Conservation (phyloP, 768 basidiomycete species). For the Boletus sensibilis region DNA sequence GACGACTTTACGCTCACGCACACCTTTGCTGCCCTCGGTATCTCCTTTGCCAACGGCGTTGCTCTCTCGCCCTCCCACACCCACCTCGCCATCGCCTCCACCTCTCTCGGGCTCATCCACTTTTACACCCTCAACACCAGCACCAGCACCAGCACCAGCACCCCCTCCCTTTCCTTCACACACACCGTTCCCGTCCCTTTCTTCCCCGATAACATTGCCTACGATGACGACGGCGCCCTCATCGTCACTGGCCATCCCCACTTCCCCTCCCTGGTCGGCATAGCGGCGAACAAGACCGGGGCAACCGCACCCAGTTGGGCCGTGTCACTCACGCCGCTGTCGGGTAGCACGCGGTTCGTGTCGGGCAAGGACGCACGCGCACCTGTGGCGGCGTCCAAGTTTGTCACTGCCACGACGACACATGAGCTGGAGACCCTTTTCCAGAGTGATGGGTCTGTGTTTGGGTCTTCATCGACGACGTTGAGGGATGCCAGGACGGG, state of each 20-base stretch:
- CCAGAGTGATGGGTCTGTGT: slow-evolving; percentile 68
- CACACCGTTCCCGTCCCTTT: slow-evolving; percentile 53
- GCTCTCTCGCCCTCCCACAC: slow-evolving; percentile 51
- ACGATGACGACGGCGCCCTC: slow-evolving; percentile 45
- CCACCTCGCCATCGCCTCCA: slow-evolving; percentile 58
- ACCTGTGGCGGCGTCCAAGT: slow-evolving; percentile 46
- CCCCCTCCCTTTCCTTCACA: slow-evolving; percentile 38
- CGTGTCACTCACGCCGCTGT: slow-evolving; percentile 39
- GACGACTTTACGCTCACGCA: slow-evolving; percentile 32
- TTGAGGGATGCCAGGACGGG: slow-evolving; percentile 51
- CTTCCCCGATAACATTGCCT: slow-evolving; percentile 60
- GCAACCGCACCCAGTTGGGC: slow-evolving; percentile 58
- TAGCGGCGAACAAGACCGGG: slow-evolving; percentile 45
- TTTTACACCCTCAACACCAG: slow-evolving; percentile 50
- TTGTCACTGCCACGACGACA: slow-evolving; percentile 36
- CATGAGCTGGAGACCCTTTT: slow-evolving; percentile 61
- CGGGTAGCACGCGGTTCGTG: neutral
- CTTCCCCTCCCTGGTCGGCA: slow-evolving; percentile 48
- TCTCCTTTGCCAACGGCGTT: slow-evolving; percentile 71
- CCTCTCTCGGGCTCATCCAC: slow-evolving; percentile 44
- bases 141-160: slow-evolving; percentile 28
- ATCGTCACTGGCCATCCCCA: slow-evolving; percentile 68
- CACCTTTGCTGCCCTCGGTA: slow-evolving; percentile 42
- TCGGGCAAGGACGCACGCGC: neutral
- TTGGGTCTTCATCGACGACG: slow-evolving; percentile 52